Percentiles rank a stretch among this genome's conserved stretches.
Conservation (phyloP, 2,329 filamentous ascomycete species). For the Colletotrichum brevisporum region DNA sequence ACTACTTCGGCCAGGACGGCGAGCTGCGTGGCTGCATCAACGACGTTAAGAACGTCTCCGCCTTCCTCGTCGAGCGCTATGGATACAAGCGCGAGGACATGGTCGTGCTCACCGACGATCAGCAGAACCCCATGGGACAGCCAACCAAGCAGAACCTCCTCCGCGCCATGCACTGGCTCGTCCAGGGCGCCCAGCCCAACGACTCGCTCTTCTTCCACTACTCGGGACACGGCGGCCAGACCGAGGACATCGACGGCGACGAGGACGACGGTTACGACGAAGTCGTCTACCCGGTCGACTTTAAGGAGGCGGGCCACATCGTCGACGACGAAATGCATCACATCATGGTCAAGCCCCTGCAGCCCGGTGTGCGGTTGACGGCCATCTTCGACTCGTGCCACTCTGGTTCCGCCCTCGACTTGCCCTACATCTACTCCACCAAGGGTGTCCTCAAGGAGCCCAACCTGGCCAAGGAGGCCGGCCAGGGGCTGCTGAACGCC, state of each 20-base stretch:
- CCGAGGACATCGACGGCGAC: conserved; percentile 79
- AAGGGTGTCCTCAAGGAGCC: conserved; percentile 86
- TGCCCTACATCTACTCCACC: conserved; percentile 86
- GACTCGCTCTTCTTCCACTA: conserved; percentile 85
- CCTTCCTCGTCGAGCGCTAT: conserved; percentile 77
- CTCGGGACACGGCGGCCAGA: conserved; percentile 83
- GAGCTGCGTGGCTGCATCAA: conserved; percentile 86
- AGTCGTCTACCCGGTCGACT: conserved; percentile 84
- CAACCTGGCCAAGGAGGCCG: conserved; percentile 85
- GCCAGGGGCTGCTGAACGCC: conserved; percentile 78
- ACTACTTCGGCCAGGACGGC: conserved; percentile 81
- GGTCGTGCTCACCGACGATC: conserved; percentile 84
- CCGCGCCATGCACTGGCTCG: conserved; percentile 82
- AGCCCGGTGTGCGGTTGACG: conserved; percentile 86
- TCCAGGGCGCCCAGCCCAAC: conserved; percentile 78
- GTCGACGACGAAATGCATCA: conserved; percentile 85
- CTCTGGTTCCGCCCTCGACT: conserved; percentile 82
- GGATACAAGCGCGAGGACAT: conserved; percentile 84
- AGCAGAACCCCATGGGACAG: conserved; percentile 76
- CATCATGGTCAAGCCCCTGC: conserved; percentile 82
- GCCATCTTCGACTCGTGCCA: conserved; percentile 88
- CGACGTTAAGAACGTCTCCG: conserved; percentile 82
- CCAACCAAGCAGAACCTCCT: conserved; percentile 84
- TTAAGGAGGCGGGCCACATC: conserved; percentile 77
- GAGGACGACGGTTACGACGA: conserved; percentile 85